Evolutionary conservation across 2,329 filamentous ascomycete genomes (phyloP), one percentile per base, ranked within the genome.

Genomic region (Talaromyces marneffei): DNA sequence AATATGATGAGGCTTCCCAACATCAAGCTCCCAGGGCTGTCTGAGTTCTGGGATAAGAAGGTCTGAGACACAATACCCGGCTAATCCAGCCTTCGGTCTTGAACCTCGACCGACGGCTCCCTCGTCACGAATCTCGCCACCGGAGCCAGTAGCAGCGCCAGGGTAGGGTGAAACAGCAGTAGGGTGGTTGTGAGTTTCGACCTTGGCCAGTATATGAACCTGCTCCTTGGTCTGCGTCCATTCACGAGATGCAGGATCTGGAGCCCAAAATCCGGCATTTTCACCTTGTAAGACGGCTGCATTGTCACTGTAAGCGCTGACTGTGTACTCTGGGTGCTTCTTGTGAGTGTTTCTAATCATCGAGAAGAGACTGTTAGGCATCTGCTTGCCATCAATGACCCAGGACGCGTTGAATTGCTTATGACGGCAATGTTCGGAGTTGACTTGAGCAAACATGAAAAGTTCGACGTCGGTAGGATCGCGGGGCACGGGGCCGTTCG

Each of bases 391-490:
- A 73, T 99, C 92, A 69, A 99, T 95, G 16, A 88, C 94, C 91
- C 94, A 99, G 62, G 87, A 88, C 29, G 94, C 92, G 75, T 99
- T 99, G 84, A 99, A 99, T 69, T 95, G 90, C 80, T 97, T 96
- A 72, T 88, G 85, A 62, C 85, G 78, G 71, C 85, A 96, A 77
- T 97, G 93, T 81, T 99, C 94, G 2, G 93, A 97, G 80, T 97
- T 97, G 74, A 99, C 93, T 78, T 99, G 94, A 16, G 93, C 93
- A 75, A 97, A 99, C 94, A 97, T 97, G 82, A 97, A 97, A 23
- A 97, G 83, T 78, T 99, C 94, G 48, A 97, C 90, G 73, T 97
- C 94, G 63, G 92, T 88, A 0, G 91, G 91, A 54, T 87, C 79
- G 64, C 82, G 74, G 12, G 82, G 82, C 55, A 85, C 79, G 56